phyloP scores from a whole-genome alignment of 2,329 filamentous ascomycete species.

The Trichophyton schoenleinii region DNA sequence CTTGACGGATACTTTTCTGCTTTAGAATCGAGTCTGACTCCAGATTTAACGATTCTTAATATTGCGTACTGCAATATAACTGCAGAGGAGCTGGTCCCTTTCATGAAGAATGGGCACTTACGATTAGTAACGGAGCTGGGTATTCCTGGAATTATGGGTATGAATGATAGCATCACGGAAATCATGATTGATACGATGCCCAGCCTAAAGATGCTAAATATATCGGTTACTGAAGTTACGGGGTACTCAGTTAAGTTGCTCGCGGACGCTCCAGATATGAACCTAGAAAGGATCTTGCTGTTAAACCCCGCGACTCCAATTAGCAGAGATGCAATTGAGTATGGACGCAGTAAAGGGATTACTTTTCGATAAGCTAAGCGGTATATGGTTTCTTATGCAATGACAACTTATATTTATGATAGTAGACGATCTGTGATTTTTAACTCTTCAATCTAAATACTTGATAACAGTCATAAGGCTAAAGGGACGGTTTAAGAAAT shows the following conservation, averaged over 20 bases:
- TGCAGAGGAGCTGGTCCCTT: constrained; percentile 8
- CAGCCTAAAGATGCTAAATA: constrained; percentile 22
- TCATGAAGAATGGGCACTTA: constrained; percentile 13
- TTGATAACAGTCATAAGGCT: no score
- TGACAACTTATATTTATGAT: neutral
- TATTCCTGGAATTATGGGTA: constrained; percentile 16
- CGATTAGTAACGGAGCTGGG: constrained; percentile 20
- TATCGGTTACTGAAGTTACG: constrained; percentile 25
- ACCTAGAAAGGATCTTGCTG: constrained; percentile 11
- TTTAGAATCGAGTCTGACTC: neutral
- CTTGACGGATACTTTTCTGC: neutral
- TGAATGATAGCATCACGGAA: constrained; percentile 19
- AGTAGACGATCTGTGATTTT: neutral
- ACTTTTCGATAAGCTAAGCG: neutral
- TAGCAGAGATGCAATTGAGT: constrained; percentile 11
- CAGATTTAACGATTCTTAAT: neutral
- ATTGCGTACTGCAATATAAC: neutral
- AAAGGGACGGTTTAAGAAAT: neutral
- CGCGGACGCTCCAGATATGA: constrained; percentile 13
- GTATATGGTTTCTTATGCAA: neutral
- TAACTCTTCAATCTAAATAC: neutral
- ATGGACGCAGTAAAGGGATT: constrained; percentile 10
- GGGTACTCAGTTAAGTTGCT: constrained; percentile 25
- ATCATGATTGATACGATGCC: constrained; percentile 17
- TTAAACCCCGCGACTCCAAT: constrained; percentile 2